A percentile compares a stretch with the other conserved stretches of the same genome.
phyloP scores from a whole-genome alignment of 139 green algal species.

The Volvox africanus region DNA sequence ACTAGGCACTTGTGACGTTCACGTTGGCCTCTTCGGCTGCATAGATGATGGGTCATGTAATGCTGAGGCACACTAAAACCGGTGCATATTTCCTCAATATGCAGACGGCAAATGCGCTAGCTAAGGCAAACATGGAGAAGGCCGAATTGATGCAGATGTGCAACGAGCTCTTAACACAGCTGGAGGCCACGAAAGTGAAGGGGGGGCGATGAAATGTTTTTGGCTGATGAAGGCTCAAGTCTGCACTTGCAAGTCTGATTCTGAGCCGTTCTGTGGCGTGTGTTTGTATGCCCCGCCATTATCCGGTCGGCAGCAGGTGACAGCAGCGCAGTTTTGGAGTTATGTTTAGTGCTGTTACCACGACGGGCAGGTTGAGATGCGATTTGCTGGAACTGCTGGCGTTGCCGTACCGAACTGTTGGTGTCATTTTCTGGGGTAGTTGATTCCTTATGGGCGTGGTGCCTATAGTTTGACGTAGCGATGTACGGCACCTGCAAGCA shows the following conservation, averaged over 20 bases:
- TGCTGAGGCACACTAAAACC: no score
- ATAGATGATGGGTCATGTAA: no score
- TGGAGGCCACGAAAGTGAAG: constrained; percentile 30
- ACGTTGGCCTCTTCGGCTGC: neutral
- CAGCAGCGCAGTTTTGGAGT: neutral
- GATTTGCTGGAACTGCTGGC: neutral
- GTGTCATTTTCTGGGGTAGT: no score
- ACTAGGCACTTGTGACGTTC: neutral
- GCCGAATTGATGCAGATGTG: constrained; percentile 35
- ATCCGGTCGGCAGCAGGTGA: neutral
- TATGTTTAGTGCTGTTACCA: neutral
- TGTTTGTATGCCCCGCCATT: no score
- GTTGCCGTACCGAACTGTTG: no score
- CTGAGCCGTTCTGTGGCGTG: no score
- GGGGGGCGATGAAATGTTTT: neutral
- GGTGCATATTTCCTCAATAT: neutral
- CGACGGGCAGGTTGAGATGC: neutral
- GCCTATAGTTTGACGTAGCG: no score
- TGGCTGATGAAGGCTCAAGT: neutral
- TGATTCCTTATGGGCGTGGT: no score
- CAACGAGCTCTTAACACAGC: constrained; percentile 40
- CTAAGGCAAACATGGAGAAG: neutral
- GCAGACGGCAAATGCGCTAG: neutral
- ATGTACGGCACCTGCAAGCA: no score
- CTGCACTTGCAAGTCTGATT: no score